Base-by-base conservation (phyloP, 257 asterid species). In the Solanum raphanifolium region DNA sequence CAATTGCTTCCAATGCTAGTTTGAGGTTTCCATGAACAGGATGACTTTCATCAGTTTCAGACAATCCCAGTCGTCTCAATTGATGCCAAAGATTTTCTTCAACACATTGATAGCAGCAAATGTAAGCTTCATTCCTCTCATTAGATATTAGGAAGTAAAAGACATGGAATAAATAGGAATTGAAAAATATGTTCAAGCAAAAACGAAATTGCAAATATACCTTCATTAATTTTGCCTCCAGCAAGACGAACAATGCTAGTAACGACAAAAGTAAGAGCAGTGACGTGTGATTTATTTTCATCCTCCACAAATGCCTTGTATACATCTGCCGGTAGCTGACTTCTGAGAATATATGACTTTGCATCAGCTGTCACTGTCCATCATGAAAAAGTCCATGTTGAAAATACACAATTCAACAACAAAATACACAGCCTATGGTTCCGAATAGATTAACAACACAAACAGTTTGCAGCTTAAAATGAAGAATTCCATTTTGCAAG, bases 61-160 rank as follows among this genome's bases (percentile, higher is more conserved):
- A 87, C 94, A 97, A 87, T 39, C 98, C 99, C 93, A 97, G 76
- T 88, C 97, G 95, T 92, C 88, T 93, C 94, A 97, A 87, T 87
- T 97, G 98, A 91, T 93, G 95, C 98, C 98, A 97, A 76, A 97
- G 95, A 90, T 94, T 90, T 86, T 95, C 98, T 96, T 87, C 76
- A 88, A 35, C 36, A 87, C 72, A 89, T 86, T 79, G 83, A 87
- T 48, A 29, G 87, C 31, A 62, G 41, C 32, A 83, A 75, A 18
- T 73, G 38, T 58, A 48, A 65, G 83, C 79, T 72, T 62, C 60
- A 58, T 16, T 10, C 41, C 72, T 72, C 62, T 85, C 41, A 81
- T 46, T 29, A 81, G 39, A 81, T 29, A 29, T 46, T 46, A 81
- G 85, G 27, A 46, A 25, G 84, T 25, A 34, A 83, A 69, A 34